Percentiles rank a stretch among this genome's conserved stretches.
Evolutionary conservation across 768 basidiomycete genomes (phyloP).

Genomic region (Candolleomyces eurysporus): DNA sequence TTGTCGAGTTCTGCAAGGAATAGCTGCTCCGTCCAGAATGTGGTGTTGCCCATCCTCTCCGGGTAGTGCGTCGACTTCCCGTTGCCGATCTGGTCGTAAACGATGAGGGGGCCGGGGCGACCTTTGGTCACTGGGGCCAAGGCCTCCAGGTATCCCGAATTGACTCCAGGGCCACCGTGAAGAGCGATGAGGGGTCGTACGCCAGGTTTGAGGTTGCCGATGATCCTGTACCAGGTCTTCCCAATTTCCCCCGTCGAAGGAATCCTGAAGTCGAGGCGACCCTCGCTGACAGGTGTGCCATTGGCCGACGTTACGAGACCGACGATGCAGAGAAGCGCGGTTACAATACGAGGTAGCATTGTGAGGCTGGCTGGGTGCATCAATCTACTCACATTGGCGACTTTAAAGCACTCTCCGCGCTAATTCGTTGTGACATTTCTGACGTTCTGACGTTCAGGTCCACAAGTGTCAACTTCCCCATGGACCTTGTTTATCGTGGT

Average conservation of each 20-base stretch:
- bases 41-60: constrained; percentile 37
- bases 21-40: constrained; percentile 51
- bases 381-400: neutral
- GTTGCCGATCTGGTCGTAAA: constrained; percentile 58
- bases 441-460: no score
- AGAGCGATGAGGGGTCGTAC: constrained; percentile 45
- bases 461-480: no score
- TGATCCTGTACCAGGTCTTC: constrained; percentile 51
- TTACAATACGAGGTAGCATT: neutral
- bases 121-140: constrained; percentile 35
- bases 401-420: no score
- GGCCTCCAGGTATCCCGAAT: constrained; percentile 38
- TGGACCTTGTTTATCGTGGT: no score
- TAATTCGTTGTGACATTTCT: no score
- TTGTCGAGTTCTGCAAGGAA: constrained; percentile 52
- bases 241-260: neutral
- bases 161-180: constrained; percentile 54
- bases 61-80: constrained; percentile 54
- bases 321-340: neutral
- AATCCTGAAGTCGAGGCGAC: neutral
- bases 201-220: constrained; percentile 39
- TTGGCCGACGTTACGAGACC: neutral
- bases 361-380: neutral
- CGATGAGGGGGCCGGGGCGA: constrained; percentile 43
- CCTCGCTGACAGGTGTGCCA: neutral